A percentile compares a stretch with the other conserved stretches of the same genome.
Evolutionary conservation across 805 yeast genomes (phyloP).

Genomic region (Saccharomycopsis capsularis): DNA sequence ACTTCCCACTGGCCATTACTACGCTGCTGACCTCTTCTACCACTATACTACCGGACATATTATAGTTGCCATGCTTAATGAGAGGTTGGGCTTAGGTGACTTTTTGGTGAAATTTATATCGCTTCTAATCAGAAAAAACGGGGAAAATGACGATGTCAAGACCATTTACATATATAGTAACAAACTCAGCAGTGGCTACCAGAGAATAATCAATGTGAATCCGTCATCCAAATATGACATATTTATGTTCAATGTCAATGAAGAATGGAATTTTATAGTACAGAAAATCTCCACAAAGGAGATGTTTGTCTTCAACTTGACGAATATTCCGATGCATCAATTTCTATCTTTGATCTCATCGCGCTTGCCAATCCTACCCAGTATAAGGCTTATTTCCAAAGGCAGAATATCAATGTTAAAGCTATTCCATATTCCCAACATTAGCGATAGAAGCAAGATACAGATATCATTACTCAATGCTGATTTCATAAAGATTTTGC

Average conservation of each 20-base stretch:
- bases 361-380: not conserved
- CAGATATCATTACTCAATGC: not conserved
- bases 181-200: not conserved
- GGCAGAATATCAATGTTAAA: not conserved
- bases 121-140: constrained; percentile 2
- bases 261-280: constrained; percentile 5
- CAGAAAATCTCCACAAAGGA: not conserved
- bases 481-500: constrained; percentile 3
- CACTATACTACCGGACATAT: no score
- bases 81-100: constrained; percentile 3
- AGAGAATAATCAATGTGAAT: constrained; percentile 5
- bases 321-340: not conserved
- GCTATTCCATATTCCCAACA: constrained; percentile 5
- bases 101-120: constrained; percentile 1
- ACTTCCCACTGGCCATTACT: no score
- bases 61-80: no score
- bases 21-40: no score
- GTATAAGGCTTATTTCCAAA: not conserved
- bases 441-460: not conserved
- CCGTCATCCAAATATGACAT: not conserved
- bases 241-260: constrained; percentile 5
- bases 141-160: constrained; percentile 1
- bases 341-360: not conserved
- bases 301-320: constrained; percentile 2
- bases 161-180: constrained; percentile 3